A percentile compares a stretch with the other conserved stretches of the same genome.
These are phyloP conservation scores for Seiridium unicorne DNA, from an alignment of 2,329 filamentous ascomycete genomes.

Conservation along the genomic window DNA sequence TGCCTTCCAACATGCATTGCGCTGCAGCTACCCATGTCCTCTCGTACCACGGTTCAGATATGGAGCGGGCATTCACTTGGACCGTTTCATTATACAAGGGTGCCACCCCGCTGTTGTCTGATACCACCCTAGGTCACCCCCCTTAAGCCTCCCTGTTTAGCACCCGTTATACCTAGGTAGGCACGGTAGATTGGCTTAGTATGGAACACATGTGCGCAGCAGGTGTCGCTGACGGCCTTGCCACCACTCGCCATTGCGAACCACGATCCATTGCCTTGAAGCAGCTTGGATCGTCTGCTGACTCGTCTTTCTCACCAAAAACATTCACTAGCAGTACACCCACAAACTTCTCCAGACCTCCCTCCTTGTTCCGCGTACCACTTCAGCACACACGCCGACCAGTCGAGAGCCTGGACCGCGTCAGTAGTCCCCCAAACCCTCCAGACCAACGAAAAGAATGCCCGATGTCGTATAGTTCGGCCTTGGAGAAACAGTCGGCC, in stretches of 20 bases:
- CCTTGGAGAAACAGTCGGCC: not conserved
- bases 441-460: not conserved
- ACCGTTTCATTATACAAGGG: not conserved
- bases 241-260: slow-evolving; percentile 1
- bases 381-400: not conserved
- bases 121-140: not conserved
- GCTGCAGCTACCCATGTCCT: slow-evolving; percentile 7
- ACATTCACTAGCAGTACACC: no score
- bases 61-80: not conserved
- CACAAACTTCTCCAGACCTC: not conserved
- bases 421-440: not conserved
- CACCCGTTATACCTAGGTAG: not conserved
- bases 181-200: not conserved
- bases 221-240: not conserved
- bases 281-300: slow-evolving; percentile 1
- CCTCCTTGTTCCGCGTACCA: not conserved
- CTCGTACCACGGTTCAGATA: not conserved
- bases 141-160: not conserved
- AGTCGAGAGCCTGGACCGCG: not conserved
- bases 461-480: not conserved
- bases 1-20: not conserved
- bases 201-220: no score
- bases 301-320: not conserved
- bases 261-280: not conserved
- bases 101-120: not conserved